Base-by-base conservation (phyloP, 2,329 filamentous ascomycete species). In the Thelonectria olida region DNA sequence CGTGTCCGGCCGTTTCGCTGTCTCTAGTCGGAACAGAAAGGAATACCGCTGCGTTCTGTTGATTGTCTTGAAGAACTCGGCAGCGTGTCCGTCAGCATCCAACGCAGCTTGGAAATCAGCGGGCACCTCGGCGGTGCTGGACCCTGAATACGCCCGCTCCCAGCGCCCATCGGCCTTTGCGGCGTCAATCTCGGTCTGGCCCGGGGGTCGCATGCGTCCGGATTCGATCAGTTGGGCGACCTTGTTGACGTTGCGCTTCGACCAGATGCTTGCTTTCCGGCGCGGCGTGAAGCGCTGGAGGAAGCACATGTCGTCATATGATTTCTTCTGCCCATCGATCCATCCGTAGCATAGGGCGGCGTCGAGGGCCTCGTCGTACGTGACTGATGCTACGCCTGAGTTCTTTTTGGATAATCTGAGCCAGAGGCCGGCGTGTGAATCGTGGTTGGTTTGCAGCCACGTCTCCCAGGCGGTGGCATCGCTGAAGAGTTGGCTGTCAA, bases 271-370 rank as follows among this genome's bases (percentile, higher is more conserved):
- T 31, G 80, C 81, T 27, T 78, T 71, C 3, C 82, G 80, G 5
- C 87, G 84, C 2, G 86, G 86, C 1, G 86, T 87, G 76, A 87
- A 89, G 8, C 85, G 81, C 66, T 86, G 84, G 1, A 84, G 70
- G 71, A 84, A 88, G 65, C 79, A 81, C 3, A 74, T 67, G 0
- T 78, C 78, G 63, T 87, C 81, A 47, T 78, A 71, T 3, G 75
- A 58, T 17, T 75, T 76, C 2, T 79, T 79, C 67, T 86, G 85
- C 1, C 86, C 85, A 69, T 89, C 86, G 58, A 89, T 89, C 86
- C 87, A 89, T 41, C 87, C 87, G 67, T 83, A 84, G 70, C 86
- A 88, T 7, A 89, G 78, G 1, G 86, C 85, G 31, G 79, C 74
- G 68, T 88, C 83, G 17, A 89, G 78, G 1, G 86, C 86, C 69